Conservation (phyloP, 257 asterid species). For the Scutellaria baicalensis region DNA sequence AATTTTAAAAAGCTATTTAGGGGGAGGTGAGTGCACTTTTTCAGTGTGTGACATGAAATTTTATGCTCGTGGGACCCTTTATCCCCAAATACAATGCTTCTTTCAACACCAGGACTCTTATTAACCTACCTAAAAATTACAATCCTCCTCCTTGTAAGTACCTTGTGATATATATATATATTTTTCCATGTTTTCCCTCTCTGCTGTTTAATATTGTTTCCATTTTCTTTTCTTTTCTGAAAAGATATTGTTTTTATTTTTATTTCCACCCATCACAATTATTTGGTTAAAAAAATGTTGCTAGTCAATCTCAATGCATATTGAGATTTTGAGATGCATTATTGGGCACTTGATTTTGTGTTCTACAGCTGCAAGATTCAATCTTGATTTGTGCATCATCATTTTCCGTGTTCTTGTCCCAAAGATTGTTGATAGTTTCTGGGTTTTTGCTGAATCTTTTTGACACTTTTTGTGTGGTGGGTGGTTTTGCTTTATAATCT, state of each 20-base stretch:
- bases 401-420: constrained; percentile 14
- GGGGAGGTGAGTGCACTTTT: too few species aligned
- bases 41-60: too few species aligned
- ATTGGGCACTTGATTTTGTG: constrained; percentile 2
- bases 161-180: too few species aligned
- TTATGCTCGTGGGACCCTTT: too few species aligned
- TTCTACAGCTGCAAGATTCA: not conserved
- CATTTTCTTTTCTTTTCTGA: too few species aligned
- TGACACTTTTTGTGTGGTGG: not conserved
- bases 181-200: too few species aligned
- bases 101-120: not conserved
- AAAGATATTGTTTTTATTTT: too few species aligned
- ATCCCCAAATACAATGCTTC: constrained; percentile 24
- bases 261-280: not conserved
- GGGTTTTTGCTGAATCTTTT: not conserved
- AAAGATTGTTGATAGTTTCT: constrained; percentile 9
- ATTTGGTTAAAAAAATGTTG: not conserved
- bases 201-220: too few species aligned
- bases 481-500: not conserved
- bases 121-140: not conserved
- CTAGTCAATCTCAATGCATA: not conserved
- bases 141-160: too few species aligned
- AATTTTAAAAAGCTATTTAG: too few species aligned
- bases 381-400: constrained; percentile 12
- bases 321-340: not conserved